Percentiles rank a stretch among this genome's conserved stretches.
Evolutionary conservation across 2,329 filamentous ascomycete genomes (phyloP).

Genomic region (Septoria linicola): DNA sequence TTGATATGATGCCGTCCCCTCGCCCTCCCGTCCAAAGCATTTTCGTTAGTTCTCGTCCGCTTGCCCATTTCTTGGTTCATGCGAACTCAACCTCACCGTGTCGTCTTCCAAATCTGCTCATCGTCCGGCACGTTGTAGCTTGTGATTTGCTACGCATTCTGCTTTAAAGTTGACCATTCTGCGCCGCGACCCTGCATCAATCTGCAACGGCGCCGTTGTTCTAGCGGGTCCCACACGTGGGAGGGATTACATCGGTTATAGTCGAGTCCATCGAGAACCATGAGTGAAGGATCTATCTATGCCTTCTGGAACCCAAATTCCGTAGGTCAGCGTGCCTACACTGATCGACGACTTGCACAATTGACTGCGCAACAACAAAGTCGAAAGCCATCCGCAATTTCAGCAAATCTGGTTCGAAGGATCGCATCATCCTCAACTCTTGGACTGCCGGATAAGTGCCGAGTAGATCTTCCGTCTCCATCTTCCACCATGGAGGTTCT

Average conservation of each 20-base stretch:
- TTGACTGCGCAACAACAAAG: conserved; percentile 15
- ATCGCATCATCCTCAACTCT: neutral
- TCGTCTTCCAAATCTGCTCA: conserved; percentile 3
- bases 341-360: conserved; percentile 20
- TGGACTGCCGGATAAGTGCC: neutral
- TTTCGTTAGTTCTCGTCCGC: neutral
- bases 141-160: conserved; percentile 7
- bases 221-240: conserved; percentile 16
- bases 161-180: conserved; percentile 1
- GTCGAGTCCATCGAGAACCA: conserved; percentile 6
- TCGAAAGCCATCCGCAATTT: conserved; percentile 5
- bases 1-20: neutral
- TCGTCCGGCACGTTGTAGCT: neutral
- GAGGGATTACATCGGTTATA: conserved; percentile 16
- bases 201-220: conserved; percentile 8
- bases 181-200: conserved; percentile 3
- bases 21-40: neutral
- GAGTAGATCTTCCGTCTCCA: neutral
- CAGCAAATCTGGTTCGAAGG: neutral
- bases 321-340: conserved; percentile 21
- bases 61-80: neutral
- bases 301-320: conserved; percentile 27
- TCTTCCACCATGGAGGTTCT: neutral
- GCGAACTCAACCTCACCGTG: neutral
- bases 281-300: conserved; percentile 22